These are phyloP conservation scores for Exophiala lecanii-corni DNA, from an alignment of 2,329 filamentous ascomycete genomes.

Conservation along the genomic window DNA sequence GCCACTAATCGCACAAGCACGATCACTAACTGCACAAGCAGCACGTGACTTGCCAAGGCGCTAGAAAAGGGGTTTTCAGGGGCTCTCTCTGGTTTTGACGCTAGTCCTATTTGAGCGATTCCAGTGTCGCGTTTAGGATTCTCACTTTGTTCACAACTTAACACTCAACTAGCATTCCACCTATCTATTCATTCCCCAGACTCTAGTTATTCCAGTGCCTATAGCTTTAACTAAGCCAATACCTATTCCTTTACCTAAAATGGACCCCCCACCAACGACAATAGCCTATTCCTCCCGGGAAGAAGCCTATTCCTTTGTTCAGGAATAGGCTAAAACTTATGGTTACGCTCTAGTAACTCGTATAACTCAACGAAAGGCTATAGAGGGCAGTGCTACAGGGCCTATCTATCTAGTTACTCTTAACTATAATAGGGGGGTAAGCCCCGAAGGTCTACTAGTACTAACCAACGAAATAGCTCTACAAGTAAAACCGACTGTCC, in stretches of 20 bases:
- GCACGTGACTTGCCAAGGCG: not conserved
- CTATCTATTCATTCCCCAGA: too few species aligned
- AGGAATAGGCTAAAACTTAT: not conserved
- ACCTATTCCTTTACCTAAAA: too few species aligned
- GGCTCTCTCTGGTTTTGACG: not conserved
- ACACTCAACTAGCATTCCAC: not conserved
- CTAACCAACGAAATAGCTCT: not conserved
- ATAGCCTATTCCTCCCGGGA: not conserved
- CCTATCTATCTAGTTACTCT: constrained; percentile 1
- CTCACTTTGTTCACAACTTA: not conserved
- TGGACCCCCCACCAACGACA: not conserved
- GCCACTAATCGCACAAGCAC: not conserved
- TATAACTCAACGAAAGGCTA: not conserved
- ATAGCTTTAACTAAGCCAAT: not conserved
- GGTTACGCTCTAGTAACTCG: not conserved
- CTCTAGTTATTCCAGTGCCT: not conserved
- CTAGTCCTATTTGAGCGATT: too few species aligned
- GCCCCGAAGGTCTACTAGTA: not conserved
- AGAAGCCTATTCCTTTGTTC: not conserved
- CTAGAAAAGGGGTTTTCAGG: not conserved
- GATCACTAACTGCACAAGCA: not conserved
- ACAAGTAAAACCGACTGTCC: not conserved
- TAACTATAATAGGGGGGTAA: not conserved
- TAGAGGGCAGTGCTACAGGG: not conserved
- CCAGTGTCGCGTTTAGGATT: too few species aligned